Evolutionary conservation across 805 yeast genomes (phyloP).

Genomic region (Starmerella etchellsii): DNA sequence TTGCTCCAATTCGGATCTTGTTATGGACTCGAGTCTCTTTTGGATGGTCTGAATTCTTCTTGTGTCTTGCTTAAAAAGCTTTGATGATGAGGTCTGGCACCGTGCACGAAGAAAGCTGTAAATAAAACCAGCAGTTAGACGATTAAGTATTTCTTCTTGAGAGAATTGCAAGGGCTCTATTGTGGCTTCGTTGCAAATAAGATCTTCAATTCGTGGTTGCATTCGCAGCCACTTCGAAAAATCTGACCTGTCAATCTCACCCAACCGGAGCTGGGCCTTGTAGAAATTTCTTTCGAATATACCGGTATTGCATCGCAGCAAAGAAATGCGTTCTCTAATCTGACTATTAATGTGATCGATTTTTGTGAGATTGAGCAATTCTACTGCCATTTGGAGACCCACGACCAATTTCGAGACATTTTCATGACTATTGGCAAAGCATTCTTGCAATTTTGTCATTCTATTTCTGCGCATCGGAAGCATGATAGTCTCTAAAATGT

Average conservation of each 20-base stretch:
- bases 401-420: conserved; percentile 47
- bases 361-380: conserved; percentile 86
- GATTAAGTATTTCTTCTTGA: not conserved
- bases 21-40: not conserved
- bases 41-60: conserved; percentile 6
- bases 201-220: not conserved
- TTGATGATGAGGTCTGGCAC: not conserved
- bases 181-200: not conserved
- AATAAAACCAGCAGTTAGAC: conserved; percentile 4
- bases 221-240: conserved; percentile 1
- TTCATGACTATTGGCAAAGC: conserved; percentile 36
- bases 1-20: not conserved
- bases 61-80: conserved; percentile 4
- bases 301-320: conserved; percentile 71
- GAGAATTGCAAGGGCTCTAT: not conserved
- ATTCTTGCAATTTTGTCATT: conserved; percentile 68
- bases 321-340: conserved; percentile 72
- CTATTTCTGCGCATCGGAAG: conserved; percentile 91
- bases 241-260: not conserved
- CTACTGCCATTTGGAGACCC: conserved; percentile 65
- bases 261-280: conserved; percentile 12
- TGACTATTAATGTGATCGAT: conserved; percentile 92
- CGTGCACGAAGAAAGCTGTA: not conserved
- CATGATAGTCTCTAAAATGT: conserved; percentile 74
- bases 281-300: conserved; percentile 80